Conservation (phyloP, 208 protist species). For the Crithidia sp. region DNA sequence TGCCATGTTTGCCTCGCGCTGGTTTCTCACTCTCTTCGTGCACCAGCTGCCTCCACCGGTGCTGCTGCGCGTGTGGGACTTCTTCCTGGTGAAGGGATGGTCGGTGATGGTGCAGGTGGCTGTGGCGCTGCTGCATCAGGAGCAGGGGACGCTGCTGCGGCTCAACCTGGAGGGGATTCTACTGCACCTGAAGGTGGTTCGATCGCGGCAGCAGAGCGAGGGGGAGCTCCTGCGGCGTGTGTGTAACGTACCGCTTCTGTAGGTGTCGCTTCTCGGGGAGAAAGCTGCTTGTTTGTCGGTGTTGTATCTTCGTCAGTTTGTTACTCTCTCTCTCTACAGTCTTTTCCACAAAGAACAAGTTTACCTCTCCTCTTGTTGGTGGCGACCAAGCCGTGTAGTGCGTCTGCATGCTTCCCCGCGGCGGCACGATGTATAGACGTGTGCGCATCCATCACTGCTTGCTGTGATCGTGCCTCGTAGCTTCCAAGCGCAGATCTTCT, state of each 20-base stretch:
- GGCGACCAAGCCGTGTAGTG: too few relatives aligned
- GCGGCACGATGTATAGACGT: too few relatives aligned
- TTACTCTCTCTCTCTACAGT: too few relatives aligned
- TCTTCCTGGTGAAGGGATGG: conserved; percentile 61
- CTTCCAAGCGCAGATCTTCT: too few relatives aligned
- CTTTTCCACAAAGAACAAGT: too few relatives aligned
- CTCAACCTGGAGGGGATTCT: conserved; percentile 53
- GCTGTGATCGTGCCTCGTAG: too few relatives aligned
- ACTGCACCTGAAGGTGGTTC: conserved; percentile 41
- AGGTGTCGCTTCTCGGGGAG: neutral
- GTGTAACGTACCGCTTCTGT: conserved; percentile 7
- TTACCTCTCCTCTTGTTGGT: too few relatives aligned
- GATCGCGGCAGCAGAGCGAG: conserved; percentile 12
- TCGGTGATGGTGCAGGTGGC: conserved; percentile 51
- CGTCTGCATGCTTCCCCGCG: too few relatives aligned
- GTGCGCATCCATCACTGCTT: too few relatives aligned
- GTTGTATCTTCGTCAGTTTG: neutral
- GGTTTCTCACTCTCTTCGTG: conserved; percentile 72
- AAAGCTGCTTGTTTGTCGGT: neutral
- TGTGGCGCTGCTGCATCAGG: conserved; percentile 50
- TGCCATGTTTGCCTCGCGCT: conserved; percentile 56
- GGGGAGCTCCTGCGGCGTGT: conserved; percentile 22
- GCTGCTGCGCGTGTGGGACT: conserved; percentile 57
- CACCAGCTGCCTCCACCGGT: conserved; percentile 56
- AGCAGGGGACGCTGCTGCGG: conserved; percentile 42